A percentile compares a stretch with the other conserved stretches of the same genome.
Conservation (phyloP, 495 filamentous ascomycete genomes). For the Extremus antarcticus region DNA sequence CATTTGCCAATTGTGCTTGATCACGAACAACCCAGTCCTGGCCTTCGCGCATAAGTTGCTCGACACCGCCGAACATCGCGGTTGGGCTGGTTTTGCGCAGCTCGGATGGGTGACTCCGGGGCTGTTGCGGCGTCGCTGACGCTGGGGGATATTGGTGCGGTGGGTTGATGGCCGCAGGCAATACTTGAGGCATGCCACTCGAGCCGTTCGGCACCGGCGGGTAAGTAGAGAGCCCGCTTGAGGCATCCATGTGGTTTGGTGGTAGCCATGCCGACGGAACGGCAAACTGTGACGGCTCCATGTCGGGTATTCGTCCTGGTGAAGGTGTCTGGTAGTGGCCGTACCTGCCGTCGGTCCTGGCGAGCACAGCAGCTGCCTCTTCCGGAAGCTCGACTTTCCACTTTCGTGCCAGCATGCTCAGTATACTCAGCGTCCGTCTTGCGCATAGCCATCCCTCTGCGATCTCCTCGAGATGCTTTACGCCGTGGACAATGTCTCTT, state of each 20-base stretch:
- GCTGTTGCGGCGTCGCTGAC: constrained; percentile 4
- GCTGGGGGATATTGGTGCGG: neutral
- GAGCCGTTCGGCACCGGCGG: neutral
- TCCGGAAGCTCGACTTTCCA: constrained; percentile 83
- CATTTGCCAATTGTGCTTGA: constrained; percentile 27
- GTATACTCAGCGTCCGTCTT: constrained; percentile 68
- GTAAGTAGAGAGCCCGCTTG: neutral
- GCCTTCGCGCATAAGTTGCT: constrained; percentile 30
- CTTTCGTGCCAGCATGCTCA: constrained; percentile 72
- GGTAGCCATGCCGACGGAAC: neutral
- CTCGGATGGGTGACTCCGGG: neutral
- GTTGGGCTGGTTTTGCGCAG: constrained; percentile 14
- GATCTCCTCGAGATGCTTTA: constrained; percentile 93
- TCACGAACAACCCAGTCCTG: constrained; percentile 32
- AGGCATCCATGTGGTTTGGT: neutral
- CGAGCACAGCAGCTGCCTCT: constrained; percentile 64
- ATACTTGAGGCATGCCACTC: neutral
- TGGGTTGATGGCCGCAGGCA: neutral
- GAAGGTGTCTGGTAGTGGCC: constrained; percentile 20
- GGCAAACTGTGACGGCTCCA: neutral
- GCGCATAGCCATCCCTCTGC: constrained; percentile 91
- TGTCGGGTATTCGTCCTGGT: neutral
- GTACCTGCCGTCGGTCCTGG: constrained; percentile 49
- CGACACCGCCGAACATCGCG: constrained; percentile 32
- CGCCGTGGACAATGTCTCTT: constrained; percentile 76